Evolutionary conservation across 2,329 filamentous ascomycete genomes (phyloP).

Genomic region (Diaporthe citrichinensis): DNA sequence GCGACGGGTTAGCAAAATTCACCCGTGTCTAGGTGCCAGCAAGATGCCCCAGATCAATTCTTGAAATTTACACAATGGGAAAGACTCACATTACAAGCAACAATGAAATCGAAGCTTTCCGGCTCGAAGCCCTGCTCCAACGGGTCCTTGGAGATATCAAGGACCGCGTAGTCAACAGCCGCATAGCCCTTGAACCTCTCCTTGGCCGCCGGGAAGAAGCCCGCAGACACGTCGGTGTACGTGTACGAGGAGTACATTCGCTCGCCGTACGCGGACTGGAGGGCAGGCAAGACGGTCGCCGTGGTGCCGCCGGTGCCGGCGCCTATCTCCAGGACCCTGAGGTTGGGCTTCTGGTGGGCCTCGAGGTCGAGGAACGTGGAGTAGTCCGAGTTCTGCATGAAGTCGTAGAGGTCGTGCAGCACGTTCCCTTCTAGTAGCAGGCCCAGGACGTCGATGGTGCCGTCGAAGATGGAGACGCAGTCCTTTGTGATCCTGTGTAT

Average conservation of each 20-base stretch:
- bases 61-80: accelerated
- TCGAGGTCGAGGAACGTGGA: slow-evolving; percentile 1
- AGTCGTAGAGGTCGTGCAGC: slow-evolving; percentile 28
- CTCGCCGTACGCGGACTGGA: slow-evolving; percentile 8
- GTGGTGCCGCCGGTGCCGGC: slow-evolving; percentile 53
- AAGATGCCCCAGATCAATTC: neutral
- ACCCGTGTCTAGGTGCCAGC: no score
- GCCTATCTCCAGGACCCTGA: slow-evolving; percentile 55
- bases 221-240: slow-evolving; percentile 44
- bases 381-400: slow-evolving; percentile 22
- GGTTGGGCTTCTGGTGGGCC: slow-evolving; percentile 49
- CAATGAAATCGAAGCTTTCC: slow-evolving; percentile 48
- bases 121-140: slow-evolving; percentile 50
- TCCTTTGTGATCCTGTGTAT: neutral
- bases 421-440: slow-evolving; percentile 21
- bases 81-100: slow-evolving; percentile 41
- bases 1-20: neutral
- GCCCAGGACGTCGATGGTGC: slow-evolving; percentile 10
- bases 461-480: slow-evolving; percentile 6
- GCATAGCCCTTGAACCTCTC: slow-evolving; percentile 45
- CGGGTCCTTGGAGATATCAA: slow-evolving; percentile 50
- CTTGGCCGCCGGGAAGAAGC: slow-evolving; percentile 43
- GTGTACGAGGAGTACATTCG: slow-evolving; percentile 40
- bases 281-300: slow-evolving; percentile 41
- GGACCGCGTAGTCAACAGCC: slow-evolving; percentile 47